Conservation (phyloP, 192 early-diverging fungal genomes). For the Gaertneriomyces semiglobifer region DNA sequence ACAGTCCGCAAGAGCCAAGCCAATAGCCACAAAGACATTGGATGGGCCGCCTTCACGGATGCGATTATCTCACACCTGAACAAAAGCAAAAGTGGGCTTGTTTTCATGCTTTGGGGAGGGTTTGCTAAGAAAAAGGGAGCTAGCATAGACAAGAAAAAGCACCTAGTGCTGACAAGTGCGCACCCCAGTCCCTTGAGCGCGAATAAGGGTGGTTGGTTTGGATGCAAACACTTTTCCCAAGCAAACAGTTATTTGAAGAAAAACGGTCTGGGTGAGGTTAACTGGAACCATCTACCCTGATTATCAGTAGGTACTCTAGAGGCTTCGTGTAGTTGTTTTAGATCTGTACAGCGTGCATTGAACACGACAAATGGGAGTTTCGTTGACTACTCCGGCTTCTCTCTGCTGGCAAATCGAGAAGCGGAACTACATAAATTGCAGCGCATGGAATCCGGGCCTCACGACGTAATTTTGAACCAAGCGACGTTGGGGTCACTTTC, state of each 20-base stretch:
- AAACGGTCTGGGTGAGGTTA: constrained; percentile 55
- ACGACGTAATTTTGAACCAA: too few species aligned
- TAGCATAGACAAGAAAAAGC: constrained; percentile 70
- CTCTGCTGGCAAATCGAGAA: too few species aligned
- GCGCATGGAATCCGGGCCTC: too few species aligned
- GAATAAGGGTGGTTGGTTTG: constrained; percentile 78
- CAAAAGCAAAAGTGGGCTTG: constrained; percentile 56
- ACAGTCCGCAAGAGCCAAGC: constrained; percentile 78
- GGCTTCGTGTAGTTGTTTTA: too few species aligned
- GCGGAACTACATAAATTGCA: too few species aligned
- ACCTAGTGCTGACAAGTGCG: constrained; percentile 77
- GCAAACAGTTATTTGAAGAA: constrained; percentile 79
- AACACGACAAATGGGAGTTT: too few species aligned
- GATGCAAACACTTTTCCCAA: constrained; percentile 77
- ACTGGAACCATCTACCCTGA: constrained; percentile 55
- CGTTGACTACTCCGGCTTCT: too few species aligned
- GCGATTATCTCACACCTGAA: constrained; percentile 73
- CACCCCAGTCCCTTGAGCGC: constrained; percentile 92
- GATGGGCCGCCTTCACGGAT: constrained; percentile 89
- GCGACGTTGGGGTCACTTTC: too few species aligned
- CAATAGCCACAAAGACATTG: constrained; percentile 73
- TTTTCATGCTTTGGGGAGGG: constrained; percentile 93
- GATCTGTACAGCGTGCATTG: too few species aligned
- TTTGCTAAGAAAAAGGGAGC: constrained; percentile 84
- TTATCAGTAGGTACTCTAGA: too few species aligned